Evolutionary conservation across 176 grass and related monocot species (phyloP).

Genomic region (Tillandsia leiboldiana): DNA sequence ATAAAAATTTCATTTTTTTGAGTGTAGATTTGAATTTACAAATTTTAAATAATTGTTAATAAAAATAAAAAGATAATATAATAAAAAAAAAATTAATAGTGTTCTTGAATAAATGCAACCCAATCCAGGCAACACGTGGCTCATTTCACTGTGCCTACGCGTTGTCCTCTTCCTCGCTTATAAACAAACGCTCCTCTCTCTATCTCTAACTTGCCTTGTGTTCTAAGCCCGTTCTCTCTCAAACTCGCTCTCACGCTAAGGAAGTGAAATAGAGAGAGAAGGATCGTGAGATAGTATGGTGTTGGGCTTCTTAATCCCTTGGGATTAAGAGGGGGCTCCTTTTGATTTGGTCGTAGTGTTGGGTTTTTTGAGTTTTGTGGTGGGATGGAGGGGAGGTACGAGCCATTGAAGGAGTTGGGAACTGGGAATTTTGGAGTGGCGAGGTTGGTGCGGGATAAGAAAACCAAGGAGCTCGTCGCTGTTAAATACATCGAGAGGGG

Average conservation of each 20-base stretch:
- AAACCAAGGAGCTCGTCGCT: conserved; percentile 72
- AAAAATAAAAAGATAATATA: too few relatives aligned
- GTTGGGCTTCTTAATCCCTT: not conserved
- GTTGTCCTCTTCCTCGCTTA: not conserved
- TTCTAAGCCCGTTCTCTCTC: conserved; percentile 8
- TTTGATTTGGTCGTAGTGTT: conserved; percentile 1
- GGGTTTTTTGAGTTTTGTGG: not conserved
- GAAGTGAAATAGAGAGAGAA: too few relatives aligned
- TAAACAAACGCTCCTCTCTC: conserved; percentile 4
- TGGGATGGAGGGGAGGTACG: conserved; percentile 79
- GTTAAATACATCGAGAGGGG: conserved; percentile 97
- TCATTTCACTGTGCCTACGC: too few relatives aligned
- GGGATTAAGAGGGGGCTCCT: not conserved
- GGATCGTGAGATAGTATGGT: too few relatives aligned
- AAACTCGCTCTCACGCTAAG: too few relatives aligned
- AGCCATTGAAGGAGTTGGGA: conserved; percentile 74
- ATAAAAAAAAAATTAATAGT: too few relatives aligned
- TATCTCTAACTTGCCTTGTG: conserved; percentile 10
- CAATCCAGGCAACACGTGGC: too few relatives aligned
- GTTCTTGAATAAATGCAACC: too few relatives aligned
- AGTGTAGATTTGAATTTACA: too few relatives aligned
- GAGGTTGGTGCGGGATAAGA: conserved; percentile 75
- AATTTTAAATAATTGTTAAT: too few relatives aligned
- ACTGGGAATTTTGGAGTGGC: conserved; percentile 88
- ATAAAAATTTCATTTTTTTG: too few relatives aligned